Conservation (phyloP, 805 yeast species). For the Pichia nanzhaoensis region DNA sequence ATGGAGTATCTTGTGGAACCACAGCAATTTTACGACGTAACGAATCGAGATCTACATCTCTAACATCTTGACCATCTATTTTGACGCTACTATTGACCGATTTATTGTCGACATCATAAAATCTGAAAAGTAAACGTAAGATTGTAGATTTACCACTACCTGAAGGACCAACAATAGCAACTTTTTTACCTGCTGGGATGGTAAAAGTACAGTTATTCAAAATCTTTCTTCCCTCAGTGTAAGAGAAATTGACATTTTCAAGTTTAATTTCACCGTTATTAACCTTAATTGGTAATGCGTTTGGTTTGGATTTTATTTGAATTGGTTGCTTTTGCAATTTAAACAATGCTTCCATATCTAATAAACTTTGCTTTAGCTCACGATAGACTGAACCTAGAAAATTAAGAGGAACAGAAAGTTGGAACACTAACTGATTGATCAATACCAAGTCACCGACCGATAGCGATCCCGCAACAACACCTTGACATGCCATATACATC, state of each 20-base stretch:
- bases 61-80: constrained; percentile 85
- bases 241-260: constrained; percentile 90
- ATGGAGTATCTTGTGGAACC: constrained; percentile 96
- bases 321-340: constrained; percentile 73
- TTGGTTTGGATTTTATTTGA: constrained; percentile 52
- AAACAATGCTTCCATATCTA: constrained; percentile 95
- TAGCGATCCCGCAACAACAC: constrained; percentile 74
- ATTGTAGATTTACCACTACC: constrained; percentile 96
- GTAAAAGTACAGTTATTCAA: constrained; percentile 72
- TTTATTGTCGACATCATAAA: constrained; percentile 58
- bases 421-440: constrained; percentile 93
- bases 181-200: constrained; percentile 85
- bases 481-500: constrained; percentile 98
- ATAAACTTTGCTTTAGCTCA: constrained; percentile 83
- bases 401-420: constrained; percentile 88
- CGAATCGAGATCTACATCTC: constrained; percentile 66
- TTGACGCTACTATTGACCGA: constrained; percentile 44
- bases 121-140: constrained; percentile 74
- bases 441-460: constrained; percentile 94
- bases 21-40: constrained; percentile 75
- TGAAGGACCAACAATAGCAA: constrained; percentile 94
- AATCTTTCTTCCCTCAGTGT: constrained; percentile 83
- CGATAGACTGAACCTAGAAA: constrained; percentile 94
- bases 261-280: constrained; percentile 73
- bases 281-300: constrained; percentile 56